Evolutionary conservation across 2,329 filamentous ascomycete species (phyloP).

Genomic region (Diplodia sapinea): DNA sequence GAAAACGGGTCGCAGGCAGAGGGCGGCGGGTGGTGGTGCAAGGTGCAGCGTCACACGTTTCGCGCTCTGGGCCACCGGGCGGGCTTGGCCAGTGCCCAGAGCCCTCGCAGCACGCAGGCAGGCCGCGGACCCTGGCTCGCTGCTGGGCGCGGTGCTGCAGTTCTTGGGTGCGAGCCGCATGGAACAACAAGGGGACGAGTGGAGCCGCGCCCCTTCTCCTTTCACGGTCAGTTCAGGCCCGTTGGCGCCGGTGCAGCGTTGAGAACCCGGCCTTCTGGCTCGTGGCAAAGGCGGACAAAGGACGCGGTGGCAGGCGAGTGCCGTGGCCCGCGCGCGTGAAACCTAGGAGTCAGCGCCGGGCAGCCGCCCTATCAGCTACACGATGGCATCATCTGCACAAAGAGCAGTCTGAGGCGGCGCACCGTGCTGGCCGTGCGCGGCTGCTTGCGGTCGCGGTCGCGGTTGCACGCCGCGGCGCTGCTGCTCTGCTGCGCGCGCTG

Average conservation of each 20-base stretch:
- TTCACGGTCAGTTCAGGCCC: conserved; percentile 12
- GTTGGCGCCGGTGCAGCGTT: conserved; percentile 4
- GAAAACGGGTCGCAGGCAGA: conserved; percentile 11
- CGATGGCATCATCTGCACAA: conserved; percentile 23
- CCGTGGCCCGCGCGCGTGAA: conserved; percentile 1
- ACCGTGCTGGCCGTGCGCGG: conserved; percentile 11
- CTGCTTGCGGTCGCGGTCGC: conserved; percentile 27
- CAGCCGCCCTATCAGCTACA: conserved; percentile 6
- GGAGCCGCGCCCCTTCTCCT: conserved; percentile 28
- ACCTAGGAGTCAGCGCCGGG: conserved; percentile 18
- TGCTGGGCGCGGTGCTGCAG: background rate
- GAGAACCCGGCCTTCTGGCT: conserved; percentile 16
- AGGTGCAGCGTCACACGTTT: conserved; percentile 16
- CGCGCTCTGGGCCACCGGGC: background rate
- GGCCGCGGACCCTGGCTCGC: background rate
- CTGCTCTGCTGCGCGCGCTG: conserved; percentile 3
- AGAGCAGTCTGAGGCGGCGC: conserved; percentile 10
- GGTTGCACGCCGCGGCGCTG: background rate
- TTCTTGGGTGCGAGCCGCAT: conserved; percentile 23
- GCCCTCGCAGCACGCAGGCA: background rate
- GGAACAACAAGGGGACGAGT: conserved; percentile 7
- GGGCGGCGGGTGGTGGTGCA: no score
- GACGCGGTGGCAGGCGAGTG: background rate
- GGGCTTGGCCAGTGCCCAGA: background rate
- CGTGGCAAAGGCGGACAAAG: conserved; percentile 28